Base-by-base conservation (phyloP, 2,329 filamentous ascomycete genomes). In the Leptographium procerum region DNA sequence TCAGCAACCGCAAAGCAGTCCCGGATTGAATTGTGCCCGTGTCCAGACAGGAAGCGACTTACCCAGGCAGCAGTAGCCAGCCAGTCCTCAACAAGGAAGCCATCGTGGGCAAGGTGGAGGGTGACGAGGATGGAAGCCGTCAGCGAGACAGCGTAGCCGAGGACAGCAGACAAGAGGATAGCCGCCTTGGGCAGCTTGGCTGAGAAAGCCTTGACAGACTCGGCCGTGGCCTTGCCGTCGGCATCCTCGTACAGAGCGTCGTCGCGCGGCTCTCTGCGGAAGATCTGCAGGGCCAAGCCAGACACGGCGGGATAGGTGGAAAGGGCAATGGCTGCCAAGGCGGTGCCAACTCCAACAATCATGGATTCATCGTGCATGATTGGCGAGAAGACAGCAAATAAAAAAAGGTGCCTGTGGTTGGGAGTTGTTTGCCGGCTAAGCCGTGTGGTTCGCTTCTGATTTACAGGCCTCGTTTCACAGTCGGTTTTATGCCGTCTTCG, bases 141-240 rank as follows among this genome's bases (percentile, higher is more conserved):
- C 56, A 86, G 69, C 2, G 85, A 86, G 14, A 80, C 68, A 9
- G 72, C 74, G 16, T 82, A 70, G 1, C 85, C 86, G 43, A 75
- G 60, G 14, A 75, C 58, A 0, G 83, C 79, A n/a, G 81, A 75
- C 4, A 82, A 36, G 5, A 82, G 66, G 51, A 88, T 74, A 26
- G 75, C 67, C 4, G 73, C 61, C 66, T 86, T 87, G 57, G 84
- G 77, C 59, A 76, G 65, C 59, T 73, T 80, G 62, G 82, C 79
- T 31, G 85, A 86, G 66, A 85, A 91, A 45, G 75, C 76, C 26
- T 77, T 76, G 56, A 83, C 68, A 1, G 84, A 83, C 66, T 86
- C 83, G 47, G 81, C 76, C 0, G 83, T 86, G 34, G 85, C 86
- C 62, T 79, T 76, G 54, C 88, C 88, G 70, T 91, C 88, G 61